Evolutionary conservation across 257 asterid species (phyloP), one percentile per base, ranked within the genome.

Genomic region (Lycium ferocissimum): DNA sequence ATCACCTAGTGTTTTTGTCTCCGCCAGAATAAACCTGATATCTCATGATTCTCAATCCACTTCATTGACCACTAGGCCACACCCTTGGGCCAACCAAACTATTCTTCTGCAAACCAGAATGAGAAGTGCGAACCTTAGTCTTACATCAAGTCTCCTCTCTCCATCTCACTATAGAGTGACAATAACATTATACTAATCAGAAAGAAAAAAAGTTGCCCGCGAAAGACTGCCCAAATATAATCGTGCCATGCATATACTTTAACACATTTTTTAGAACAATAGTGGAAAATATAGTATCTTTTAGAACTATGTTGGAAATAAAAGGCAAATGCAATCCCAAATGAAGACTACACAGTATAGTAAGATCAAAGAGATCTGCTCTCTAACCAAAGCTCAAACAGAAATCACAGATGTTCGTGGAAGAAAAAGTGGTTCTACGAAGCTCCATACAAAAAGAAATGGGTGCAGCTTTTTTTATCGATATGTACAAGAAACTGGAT

Each of bases 341-440:
- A 49, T 49, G 81, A 76, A 76, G 62, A 12, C 81, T 76, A 51
- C 6, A 76, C 22, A 49, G 62, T 75, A 75, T 75, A 75, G 62
- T 51, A 75, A 75, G 62, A 49, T 49, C 81, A 13, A 14, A 6
- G 81, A 76, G 45, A 76, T 13, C 59, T 76, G 26, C 62, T 51
- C 26, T 51, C 61, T 49, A 18, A 12, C 61, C 43, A 22, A 75
- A 76, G 8, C 3, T 49, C 13, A 3, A 7, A 33, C 63, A 76
- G 62, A 51, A 76, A 51, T 26, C 26, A 76, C 82, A 76, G 10
- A 76, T 51, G 63, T 26, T 76, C 18, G 51, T 40, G 81, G 20
- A 76, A 51, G 47, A 51, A 22, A 76, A 15, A 26, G 62, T 26
- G 81, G 12, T 76, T 70, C 56, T 18, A 71, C 1, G 13, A 51